Conservation (phyloP, 164 flowering plant species). For the Vitis cinerea region DNA sequence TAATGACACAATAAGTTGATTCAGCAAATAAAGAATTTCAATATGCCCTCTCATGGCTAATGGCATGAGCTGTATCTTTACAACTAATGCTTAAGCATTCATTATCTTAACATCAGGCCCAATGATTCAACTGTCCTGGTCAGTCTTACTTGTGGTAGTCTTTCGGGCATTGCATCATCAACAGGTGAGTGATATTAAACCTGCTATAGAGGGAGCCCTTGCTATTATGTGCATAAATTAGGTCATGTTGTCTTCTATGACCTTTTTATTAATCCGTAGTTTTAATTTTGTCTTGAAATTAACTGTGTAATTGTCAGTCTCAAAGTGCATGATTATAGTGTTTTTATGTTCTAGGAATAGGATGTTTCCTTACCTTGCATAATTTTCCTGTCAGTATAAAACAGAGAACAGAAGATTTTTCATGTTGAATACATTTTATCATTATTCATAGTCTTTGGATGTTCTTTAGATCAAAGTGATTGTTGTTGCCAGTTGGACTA, state of each 20-base stretch:
- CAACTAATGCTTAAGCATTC: neutral
- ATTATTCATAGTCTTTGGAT: neutral
- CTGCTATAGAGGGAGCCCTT: neutral
- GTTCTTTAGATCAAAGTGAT: neutral
- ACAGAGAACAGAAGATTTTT: neutral
- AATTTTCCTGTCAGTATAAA: neutral
- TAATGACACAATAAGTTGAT: slow-evolving; percentile 10
- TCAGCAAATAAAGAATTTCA: neutral
- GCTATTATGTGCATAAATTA: neutral
- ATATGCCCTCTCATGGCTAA: neutral
- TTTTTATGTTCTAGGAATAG: too few species aligned
- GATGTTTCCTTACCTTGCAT: neutral
- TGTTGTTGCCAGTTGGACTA: neutral
- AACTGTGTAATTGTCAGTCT: neutral
- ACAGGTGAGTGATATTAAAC: slow-evolving; percentile 49
- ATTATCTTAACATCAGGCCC: slow-evolving; percentile 39
- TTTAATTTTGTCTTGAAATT: neutral
- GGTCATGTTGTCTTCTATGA: too few species aligned
- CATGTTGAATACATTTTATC: neutral
- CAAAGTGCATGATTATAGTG: neutral
- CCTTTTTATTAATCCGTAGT: neutral
- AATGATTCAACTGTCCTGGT: slow-evolving; percentile 55
- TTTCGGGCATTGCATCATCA: slow-evolving; percentile 78
- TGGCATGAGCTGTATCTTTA: neutral
- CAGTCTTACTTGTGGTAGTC: slow-evolving; percentile 74